A percentile compares a stretch with the other conserved stretches of the same genome.
Evolutionary conservation across 495 filamentous ascomycete species (phyloP).

Genomic region (Xylaria palmicola): DNA sequence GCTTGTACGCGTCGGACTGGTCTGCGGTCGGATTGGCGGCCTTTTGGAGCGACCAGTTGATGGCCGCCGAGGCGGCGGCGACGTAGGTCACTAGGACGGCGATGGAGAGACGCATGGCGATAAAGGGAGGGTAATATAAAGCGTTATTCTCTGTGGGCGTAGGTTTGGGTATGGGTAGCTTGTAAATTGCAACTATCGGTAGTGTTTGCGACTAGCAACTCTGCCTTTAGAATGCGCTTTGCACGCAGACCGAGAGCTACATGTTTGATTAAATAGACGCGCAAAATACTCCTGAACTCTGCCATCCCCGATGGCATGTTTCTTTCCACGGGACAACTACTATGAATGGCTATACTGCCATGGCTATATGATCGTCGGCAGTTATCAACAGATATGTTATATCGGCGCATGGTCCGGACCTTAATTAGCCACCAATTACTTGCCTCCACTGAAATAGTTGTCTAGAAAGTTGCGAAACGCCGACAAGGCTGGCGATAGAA

Average conservation of each 20-base stretch:
- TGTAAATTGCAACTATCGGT: neutral
- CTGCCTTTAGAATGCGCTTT: neutral
- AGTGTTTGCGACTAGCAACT: neutral
- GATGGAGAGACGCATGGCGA: constrained; percentile 33
- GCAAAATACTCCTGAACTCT: too few species aligned
- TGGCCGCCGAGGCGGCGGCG: constrained; percentile 25
- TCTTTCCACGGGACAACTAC: neutral
- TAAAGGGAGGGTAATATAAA: neutral
- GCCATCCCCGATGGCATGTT: neutral
- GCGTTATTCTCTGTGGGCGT: too few species aligned
- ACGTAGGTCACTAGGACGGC: constrained; percentile 20
- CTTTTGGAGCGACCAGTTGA: constrained; percentile 35
- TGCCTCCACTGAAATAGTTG: neutral
- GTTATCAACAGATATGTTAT: neutral
- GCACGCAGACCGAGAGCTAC: neutral
- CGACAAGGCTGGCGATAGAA: neutral
- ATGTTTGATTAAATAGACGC: neutral
- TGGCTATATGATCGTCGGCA: neutral
- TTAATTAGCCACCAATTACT: constrained; percentile 13
- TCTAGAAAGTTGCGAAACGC: neutral
- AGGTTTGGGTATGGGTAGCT: neutral
- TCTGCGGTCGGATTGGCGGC: constrained; percentile 35
- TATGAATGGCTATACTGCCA: constrained; percentile 3
- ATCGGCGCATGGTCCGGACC: neutral
- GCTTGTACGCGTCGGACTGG: constrained; percentile 38